Conservation (phyloP, 2,329 filamentous ascomycete species). For the Verticillium isaacii region DNA sequence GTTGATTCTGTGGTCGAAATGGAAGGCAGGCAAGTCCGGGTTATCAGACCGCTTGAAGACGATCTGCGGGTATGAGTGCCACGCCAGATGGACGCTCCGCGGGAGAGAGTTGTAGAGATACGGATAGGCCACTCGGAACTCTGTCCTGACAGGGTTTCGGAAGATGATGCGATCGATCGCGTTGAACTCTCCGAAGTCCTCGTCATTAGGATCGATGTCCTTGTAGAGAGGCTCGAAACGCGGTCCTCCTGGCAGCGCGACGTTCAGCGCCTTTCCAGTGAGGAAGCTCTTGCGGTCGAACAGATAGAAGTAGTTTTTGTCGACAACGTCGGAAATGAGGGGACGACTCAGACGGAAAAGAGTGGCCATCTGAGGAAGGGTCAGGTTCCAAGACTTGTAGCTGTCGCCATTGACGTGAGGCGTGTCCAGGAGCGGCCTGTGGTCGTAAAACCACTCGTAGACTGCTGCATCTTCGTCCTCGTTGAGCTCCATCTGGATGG, state of each 20-base stretch:
- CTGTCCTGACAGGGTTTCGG: constrained; percentile 87
- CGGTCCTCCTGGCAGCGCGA: constrained; percentile 94
- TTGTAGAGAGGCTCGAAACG: constrained; percentile 97
- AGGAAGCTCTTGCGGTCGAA: constrained; percentile 94
- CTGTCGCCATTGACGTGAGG: constrained; percentile 93
- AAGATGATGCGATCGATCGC: constrained; percentile 99
- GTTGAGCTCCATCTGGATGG: constrained; percentile 97
- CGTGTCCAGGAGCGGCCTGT: constrained; percentile 84
- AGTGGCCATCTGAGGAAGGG: constrained; percentile 91
- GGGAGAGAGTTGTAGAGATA: constrained; percentile 96
- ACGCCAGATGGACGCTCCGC: constrained; percentile 85
- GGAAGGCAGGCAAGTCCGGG: constrained; percentile 86
- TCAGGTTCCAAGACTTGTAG: constrained; percentile 94
- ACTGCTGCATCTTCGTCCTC: constrained; percentile 89
- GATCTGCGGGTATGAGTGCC: constrained; percentile 90
- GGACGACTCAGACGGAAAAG: constrained; percentile 89
- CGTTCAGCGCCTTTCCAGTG: constrained; percentile 94
- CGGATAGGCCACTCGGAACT: constrained; percentile 91
- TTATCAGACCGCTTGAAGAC: constrained; percentile 89
- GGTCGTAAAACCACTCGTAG: constrained; percentile 97
- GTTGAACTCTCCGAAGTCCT: constrained; percentile 99
- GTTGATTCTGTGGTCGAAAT: constrained; percentile 97
- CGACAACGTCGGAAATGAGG: constrained; percentile 83
- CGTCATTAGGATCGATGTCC: constrained; percentile 96
- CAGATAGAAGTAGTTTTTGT: constrained; percentile 97